These are phyloP conservation scores for Epichloe scottii DNA, from an alignment of 2,329 filamentous ascomycete species.

Conservation along the genomic window DNA sequence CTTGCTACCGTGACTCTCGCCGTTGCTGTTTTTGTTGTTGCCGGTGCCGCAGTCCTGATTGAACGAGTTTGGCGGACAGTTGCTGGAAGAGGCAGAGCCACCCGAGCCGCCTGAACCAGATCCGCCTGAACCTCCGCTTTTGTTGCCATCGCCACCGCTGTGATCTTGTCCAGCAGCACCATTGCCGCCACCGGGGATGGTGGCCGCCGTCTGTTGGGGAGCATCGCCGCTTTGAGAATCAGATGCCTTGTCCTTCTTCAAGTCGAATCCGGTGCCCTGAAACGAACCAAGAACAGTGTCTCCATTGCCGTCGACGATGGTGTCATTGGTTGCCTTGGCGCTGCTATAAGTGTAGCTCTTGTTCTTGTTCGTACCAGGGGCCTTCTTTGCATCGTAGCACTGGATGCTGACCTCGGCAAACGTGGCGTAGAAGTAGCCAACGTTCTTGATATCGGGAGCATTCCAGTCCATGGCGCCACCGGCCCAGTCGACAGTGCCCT, in stretches of 20 bases:
- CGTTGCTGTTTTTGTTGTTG: constrained; percentile 13
- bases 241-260: constrained; percentile 32
- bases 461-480: constrained; percentile 82
- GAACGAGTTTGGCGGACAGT: constrained; percentile 27
- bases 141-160: background rate
- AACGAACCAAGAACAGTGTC: constrained; percentile 67
- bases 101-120: constrained; percentile 11
- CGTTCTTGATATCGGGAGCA: constrained; percentile 61
- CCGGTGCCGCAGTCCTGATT: constrained; percentile 24
- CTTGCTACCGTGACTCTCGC: constrained; percentile 20
- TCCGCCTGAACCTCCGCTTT: constrained; percentile 16
- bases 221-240: constrained; percentile 9
- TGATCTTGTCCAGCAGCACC: constrained; percentile 15
- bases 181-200: constrained; percentile 19
- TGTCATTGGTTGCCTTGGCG: constrained; percentile 55
- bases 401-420: constrained; percentile 67
- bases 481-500: constrained; percentile 84
- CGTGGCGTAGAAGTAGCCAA: constrained; percentile 81
- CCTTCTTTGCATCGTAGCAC: constrained; percentile 58
- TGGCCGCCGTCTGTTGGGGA: constrained; percentile 13
- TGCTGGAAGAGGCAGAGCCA: constrained; percentile 11
- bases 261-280: constrained; percentile 67
- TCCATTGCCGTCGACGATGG: constrained; percentile 64
- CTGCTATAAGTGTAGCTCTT: constrained; percentile 67
- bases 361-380: constrained; percentile 56